Evolutionary conservation across 1,139 yeast genomes (phyloP).

Genomic region (Starmera stellimalicola): DNA sequence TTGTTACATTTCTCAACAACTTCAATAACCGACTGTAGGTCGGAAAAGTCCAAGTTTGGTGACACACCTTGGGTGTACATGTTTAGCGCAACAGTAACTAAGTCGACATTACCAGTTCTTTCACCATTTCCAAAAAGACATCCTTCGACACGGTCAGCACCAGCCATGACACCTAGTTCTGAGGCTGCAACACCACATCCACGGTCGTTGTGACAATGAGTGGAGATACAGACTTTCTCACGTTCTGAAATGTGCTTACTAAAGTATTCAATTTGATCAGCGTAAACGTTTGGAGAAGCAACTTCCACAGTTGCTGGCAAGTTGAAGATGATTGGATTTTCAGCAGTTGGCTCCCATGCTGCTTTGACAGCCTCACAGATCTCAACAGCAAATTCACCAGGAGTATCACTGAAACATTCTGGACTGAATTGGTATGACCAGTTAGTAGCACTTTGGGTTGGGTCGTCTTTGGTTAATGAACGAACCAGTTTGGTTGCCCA

Average conservation of each 20-base stretch:
- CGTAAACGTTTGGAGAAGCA: constrained; percentile 88
- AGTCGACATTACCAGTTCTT: constrained; percentile 95
- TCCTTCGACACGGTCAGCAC: constrained; percentile 97
- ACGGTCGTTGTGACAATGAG: constrained; percentile 94
- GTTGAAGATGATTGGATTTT: constrained; percentile 85
- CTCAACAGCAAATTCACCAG: constrained; percentile 70
- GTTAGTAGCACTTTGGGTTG: constrained; percentile 54
- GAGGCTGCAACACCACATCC: constrained; percentile 99
- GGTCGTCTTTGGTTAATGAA: constrained; percentile 82
- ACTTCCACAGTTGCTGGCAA: constrained; percentile 98
- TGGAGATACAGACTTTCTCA: constrained; percentile 78
- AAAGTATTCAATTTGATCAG: constrained; percentile 93
- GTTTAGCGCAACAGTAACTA: constrained; percentile 86
- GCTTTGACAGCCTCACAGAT: constrained; percentile 92
- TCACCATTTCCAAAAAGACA: constrained; percentile 97
- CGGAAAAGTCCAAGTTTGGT: constrained; percentile 82
- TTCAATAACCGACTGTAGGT: constrained; percentile 71
- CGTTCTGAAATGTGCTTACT: constrained; percentile 69
- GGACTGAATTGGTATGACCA: constrained; percentile 96
- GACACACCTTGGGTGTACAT: constrained; percentile 89
- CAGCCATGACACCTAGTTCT: constrained; percentile 88
- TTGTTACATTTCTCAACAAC: constrained; percentile 91
- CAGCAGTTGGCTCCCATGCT: constrained; percentile 85
- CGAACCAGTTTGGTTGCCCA: constrained; percentile 75
- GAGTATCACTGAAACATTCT: constrained; percentile 88